These are phyloP conservation scores for Ambrosiella beaveri DNA, from an alignment of 2,329 filamentous ascomycete species.

Conservation along the genomic window DNA sequence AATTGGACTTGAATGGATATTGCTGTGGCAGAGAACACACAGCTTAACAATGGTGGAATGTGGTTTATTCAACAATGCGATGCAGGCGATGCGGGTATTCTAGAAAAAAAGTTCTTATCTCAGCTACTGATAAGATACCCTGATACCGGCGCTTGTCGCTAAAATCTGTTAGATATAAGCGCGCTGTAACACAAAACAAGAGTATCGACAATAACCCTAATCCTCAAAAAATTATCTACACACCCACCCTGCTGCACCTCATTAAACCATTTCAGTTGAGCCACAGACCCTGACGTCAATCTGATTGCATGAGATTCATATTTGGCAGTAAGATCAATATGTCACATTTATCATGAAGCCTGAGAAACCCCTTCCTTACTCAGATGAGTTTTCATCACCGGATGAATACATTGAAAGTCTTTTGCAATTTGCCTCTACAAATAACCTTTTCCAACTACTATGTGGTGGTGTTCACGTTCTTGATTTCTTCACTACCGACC, in stretches of 20 bases:
- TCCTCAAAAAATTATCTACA: not conserved
- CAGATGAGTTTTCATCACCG: slow-evolving; percentile 47
- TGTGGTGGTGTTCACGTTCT: slow-evolving; percentile 94
- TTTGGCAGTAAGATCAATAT: not conserved
- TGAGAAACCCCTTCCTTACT: slow-evolving; percentile 46
- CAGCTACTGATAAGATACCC: too few relatives aligned
- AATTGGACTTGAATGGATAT: not conserved
- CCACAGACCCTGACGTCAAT: too few relatives aligned
- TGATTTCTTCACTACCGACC: slow-evolving; percentile 80
- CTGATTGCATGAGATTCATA: not conserved
- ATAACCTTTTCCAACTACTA: slow-evolving; percentile 66
- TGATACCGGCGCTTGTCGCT: too few relatives aligned
- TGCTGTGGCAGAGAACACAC: not conserved
- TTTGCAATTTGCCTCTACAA: slow-evolving; percentile 56
- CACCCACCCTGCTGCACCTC: not conserved
- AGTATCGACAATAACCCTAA: not conserved
- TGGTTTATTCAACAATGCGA: not conserved
- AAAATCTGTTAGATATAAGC: too few relatives aligned
- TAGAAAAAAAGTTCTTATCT: not conserved
- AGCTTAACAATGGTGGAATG: not conserved
- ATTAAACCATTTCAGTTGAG: not conserved
- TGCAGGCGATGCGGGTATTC: not conserved
- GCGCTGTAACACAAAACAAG: too few relatives aligned
- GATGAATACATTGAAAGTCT: slow-evolving; percentile 69
- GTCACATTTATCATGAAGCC: slow-evolving; percentile 26